Evolutionary conservation across 345 rosid genomes (phyloP).

Genomic region (Linum trigynum): DNA sequence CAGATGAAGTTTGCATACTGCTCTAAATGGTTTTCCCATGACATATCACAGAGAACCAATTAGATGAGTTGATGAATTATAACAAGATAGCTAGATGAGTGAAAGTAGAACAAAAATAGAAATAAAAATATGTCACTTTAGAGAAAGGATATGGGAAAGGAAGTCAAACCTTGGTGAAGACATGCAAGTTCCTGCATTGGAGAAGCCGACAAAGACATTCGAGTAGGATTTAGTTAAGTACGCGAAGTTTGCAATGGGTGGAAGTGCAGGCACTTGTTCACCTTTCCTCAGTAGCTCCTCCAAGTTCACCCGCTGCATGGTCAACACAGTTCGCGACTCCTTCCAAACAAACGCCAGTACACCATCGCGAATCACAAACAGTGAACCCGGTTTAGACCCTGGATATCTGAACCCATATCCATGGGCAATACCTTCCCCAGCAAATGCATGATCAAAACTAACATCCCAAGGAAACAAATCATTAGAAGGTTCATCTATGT

Average conservation of each 20-base stretch:
- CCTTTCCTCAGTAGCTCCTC: slow-evolving; percentile 72
- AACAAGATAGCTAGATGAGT: no score
- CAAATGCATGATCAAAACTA: slow-evolving; percentile 37
- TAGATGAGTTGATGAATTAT: no score
- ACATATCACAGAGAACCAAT: no score
- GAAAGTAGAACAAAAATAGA: no score
- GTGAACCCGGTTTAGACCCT: slow-evolving; percentile 75
- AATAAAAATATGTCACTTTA: no score
- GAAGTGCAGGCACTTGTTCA: slow-evolving; percentile 47
- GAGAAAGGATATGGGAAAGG: not conserved
- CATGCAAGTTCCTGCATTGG: slow-evolving; percentile 28
- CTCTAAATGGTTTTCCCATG: no score
- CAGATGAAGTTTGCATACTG: no score
- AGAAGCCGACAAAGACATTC: slow-evolving; percentile 58
- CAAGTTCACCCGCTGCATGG: slow-evolving; percentile 61
- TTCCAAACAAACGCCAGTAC: slow-evolving; percentile 81
- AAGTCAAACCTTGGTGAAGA: slow-evolving; percentile 43
- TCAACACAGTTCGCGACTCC: slow-evolving; percentile 59
- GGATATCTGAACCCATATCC: slow-evolving; percentile 93
- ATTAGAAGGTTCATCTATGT: slow-evolving; percentile 55
- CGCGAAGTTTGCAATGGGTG: slow-evolving; percentile 58
- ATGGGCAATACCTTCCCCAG: slow-evolving; percentile 77
- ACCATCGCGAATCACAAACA: slow-evolving; percentile 52
- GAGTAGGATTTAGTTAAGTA: slow-evolving; percentile 74
- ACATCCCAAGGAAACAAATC: slow-evolving; percentile 67